These are phyloP conservation scores for Sphagnum fallax DNA, from an alignment of 228 moss, liverwort and hornwort species.

Conservation along the genomic window DNA sequence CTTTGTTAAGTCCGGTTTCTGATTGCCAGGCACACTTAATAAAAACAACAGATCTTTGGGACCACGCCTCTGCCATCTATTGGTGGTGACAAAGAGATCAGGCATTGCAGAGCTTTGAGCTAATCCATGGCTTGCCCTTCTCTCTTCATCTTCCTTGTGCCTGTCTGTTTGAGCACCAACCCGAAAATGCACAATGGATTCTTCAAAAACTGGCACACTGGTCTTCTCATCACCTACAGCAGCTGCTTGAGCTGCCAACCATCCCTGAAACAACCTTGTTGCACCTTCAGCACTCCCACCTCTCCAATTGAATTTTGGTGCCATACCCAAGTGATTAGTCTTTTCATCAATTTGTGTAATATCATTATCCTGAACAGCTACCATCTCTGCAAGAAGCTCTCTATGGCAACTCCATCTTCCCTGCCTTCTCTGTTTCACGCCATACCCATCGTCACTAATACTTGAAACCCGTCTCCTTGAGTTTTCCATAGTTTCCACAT, in stretches of 20 bases:
- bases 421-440: conserved; percentile 3
- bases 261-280: conserved; percentile 44
- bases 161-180: conserved; percentile 26
- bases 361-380: conserved; percentile 5
- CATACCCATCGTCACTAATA: conserved; percentile 6
- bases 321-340: conserved; percentile 15
- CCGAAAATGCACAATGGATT: conserved; percentile 67
- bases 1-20: conserved; percentile 6
- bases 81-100: conserved; percentile 17
- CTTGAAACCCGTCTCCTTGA: conserved; percentile 12
- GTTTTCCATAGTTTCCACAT: conserved; percentile 22
- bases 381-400: conserved; percentile 23
- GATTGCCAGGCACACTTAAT: conserved; percentile 15
- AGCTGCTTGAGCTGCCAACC: conserved; percentile 75
- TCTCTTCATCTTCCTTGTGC: conserved; percentile 24
- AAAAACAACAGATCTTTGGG: conserved; percentile 60
- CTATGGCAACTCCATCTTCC: conserved; percentile 42
- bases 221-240: conserved; percentile 21
- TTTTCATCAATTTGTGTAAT: conserved; percentile 13
- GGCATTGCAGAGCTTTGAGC: conserved; percentile 36
- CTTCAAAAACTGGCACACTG: conserved; percentile 45
- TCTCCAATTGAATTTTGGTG: conserved; percentile 16
- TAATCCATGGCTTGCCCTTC: conserved; percentile 23
- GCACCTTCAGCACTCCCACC: conserved; percentile 18
- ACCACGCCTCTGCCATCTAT: conserved; percentile 13